Percentiles rank a stretch among this genome's conserved stretches.
phyloP scores from a whole-genome alignment of 2,329 filamentous ascomycete species.

The Colletotrichum sp. region DNA sequence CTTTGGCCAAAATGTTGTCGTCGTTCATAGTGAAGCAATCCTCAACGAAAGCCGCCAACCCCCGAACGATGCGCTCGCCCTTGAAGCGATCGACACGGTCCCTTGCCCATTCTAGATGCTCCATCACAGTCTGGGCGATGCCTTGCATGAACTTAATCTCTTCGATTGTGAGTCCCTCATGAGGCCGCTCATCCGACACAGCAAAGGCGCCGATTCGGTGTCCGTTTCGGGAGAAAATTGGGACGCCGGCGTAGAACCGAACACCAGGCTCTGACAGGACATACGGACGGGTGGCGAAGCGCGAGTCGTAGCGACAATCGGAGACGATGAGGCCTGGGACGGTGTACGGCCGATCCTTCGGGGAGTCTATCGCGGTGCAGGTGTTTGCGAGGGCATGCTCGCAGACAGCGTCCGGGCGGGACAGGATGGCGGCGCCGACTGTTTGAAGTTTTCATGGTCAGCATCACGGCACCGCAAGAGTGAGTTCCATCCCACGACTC shows the following conservation, averaged over 20 bases:
- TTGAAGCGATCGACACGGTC: conserved; percentile 56
- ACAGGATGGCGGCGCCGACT: conserved; percentile 28
- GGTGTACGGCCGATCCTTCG: conserved; percentile 29
- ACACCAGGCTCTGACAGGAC: conserved; percentile 34
- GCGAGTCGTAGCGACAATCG: conserved; percentile 34
- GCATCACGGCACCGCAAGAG: neutral
- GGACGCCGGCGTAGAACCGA: conserved; percentile 53
- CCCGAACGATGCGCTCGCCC: conserved; percentile 59
- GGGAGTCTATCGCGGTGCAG: conserved; percentile 26
- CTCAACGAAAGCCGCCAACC: conserved; percentile 59
- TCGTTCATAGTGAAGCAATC: conserved; percentile 40
- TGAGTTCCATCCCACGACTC: neutral
- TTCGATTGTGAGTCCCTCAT: conserved; percentile 50
- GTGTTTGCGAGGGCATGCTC: conserved; percentile 29
- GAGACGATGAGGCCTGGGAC: conserved; percentile 32
- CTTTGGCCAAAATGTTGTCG: neutral
- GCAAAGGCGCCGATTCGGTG: conserved; percentile 66
- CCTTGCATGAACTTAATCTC: conserved; percentile 61
- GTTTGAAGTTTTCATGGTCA: neutral
- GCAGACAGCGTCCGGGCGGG: conserved; percentile 38
- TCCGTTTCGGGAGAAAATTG: conserved; percentile 59
- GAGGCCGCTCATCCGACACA: conserved; percentile 62
- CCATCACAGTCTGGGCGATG: conserved; percentile 60
- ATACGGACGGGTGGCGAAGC: conserved; percentile 36
- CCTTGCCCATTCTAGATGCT: conserved; percentile 64